Evolutionary conservation across 2,329 filamentous ascomycete species (phyloP), one percentile per base, ranked within the genome.

Genomic region (Ceratocystis destructans): DNA sequence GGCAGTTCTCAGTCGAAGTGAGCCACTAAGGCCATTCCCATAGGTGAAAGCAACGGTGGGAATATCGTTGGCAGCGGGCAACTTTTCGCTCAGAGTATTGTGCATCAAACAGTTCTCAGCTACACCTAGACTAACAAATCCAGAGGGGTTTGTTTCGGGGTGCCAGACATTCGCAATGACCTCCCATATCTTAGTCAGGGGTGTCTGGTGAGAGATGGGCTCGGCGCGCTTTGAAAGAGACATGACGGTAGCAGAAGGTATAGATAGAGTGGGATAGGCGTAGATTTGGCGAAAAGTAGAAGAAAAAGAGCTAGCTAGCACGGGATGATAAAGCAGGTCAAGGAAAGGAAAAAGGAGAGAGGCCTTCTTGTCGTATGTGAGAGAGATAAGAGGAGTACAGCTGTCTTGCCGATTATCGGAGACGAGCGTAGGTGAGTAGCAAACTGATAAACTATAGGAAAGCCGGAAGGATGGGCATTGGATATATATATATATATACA

Each of bases 71-170:
- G 77, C 76, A 1, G 70, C 69, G 69, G 79, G 77, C 37, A 78
- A 73, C 67, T 78, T 78, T 22, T 76, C 70, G 1, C 75, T 71
- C 2, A 82, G 74, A 2, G 74, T 70, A 20, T 75, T 70, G 66
- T 82, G 80, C 79, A 82, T 81, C 53, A 83, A 75, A 0, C 73
- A 71, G 70, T 83, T 82, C 71, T 83, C 81, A 5, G 81, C 80
- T 1, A 82, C 74, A 0, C 80, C 80, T 0, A 83, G 74, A 67
- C 77, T 81, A 41, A 82, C 72, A 68, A 77, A 80, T 31, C 80
- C 80, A 15, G 72, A 69, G 0, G 77, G 76, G 64, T 79, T 79
- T 2, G 71, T 69, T 2, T 70, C 61, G 0, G 76, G 74, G 64
- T 79, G 69, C 74, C 76, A 83, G 5, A 77, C 71, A 68, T 82